Base-by-base conservation (phyloP, 2,329 filamentous ascomycete species). In the Allantophomopsis lycopodina region DNA sequence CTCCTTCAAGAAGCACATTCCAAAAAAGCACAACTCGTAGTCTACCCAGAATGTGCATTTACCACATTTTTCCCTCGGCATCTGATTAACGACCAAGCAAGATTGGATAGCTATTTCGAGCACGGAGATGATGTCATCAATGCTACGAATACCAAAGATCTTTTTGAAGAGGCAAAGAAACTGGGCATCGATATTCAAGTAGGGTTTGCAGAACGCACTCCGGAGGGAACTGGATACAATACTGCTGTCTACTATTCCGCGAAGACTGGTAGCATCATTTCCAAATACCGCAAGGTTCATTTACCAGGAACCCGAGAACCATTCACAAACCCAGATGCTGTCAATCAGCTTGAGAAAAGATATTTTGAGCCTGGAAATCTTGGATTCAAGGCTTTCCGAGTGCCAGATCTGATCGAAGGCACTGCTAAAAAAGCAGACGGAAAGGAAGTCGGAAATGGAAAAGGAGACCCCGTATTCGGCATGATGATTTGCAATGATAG, bases 401-500 rank as follows among this genome's bases (percentile, higher is more conserved):
- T 60, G 0, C 66, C 68, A 0, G 62, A 59, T 1, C 56, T 73
- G 7, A 48, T 72, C 0, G 36, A 49, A 0, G 56, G 51, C 33
- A 56, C 53, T 2, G 38, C 55, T 21, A 65, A 62, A 44, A 55
- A 59, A 37, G 48, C 49, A 3, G 48, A 52, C 23, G 47, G 46
- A 14, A 34, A 38, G 8, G 43, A 46, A 5, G 45, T 46, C 5
- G 46, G 46, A 12, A 50, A 43, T 2, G 55, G 50, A 2, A 60
- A 58, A 40, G 64, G 65, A 2, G 68, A 73, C 48, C 63, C 68
- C 2, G 69, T 73, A 35, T 36, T 71, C 21, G 58, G 69, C 7
- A 70, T 71, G 66, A 57, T 73, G 49, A 70, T 72, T 40, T 73
- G 69, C 54, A 73, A 72, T 46, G 69, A 72, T 50, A 54, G 68